These are phyloP conservation scores for Hypoxylon sp. DNA, from an alignment of 2,329 filamentous ascomycete species.

Conservation along the genomic window DNA sequence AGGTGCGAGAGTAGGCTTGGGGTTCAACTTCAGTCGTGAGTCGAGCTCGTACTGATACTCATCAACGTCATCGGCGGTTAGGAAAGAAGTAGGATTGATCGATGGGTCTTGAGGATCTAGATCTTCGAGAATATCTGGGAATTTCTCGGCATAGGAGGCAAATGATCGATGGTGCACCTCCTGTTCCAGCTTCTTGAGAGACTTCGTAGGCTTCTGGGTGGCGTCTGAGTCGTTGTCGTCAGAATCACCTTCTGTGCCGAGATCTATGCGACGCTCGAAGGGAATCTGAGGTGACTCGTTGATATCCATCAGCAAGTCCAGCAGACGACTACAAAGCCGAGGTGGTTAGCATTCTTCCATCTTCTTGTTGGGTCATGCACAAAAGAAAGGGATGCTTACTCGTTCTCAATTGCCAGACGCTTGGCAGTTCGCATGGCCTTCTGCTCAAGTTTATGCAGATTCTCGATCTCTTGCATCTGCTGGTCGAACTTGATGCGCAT, in stretches of 20 bases:
- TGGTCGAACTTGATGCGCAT: conserved; percentile 85
- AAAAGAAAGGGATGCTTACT: conserved; percentile 70
- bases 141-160: conserved; percentile 71
- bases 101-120: conserved; percentile 66
- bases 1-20: conserved; percentile 67
- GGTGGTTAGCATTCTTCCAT: conserved; percentile 8
- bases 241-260: conserved; percentile 66
- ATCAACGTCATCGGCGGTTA: conserved; percentile 79
- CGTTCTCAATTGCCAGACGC: conserved; percentile 89
- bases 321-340: conserved; percentile 75
- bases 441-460: conserved; percentile 84
- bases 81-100: conserved; percentile 73
- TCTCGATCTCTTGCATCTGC: conserved; percentile 84
- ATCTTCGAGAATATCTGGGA: conserved; percentile 69
- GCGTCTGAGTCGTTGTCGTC: conserved; percentile 60
- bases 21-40: conserved; percentile 60
- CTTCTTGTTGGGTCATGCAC: neutral
- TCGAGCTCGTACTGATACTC: conserved; percentile 80
- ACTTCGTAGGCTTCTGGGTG: conserved; percentile 60
- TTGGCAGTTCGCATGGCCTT: conserved; percentile 85
- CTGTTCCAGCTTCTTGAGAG: conserved; percentile 65
- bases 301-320: conserved; percentile 90
- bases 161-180: conserved; percentile 68
- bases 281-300: conserved; percentile 88
- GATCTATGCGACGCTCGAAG: conserved; percentile 79